phyloP scores from a whole-genome alignment of 305 asterid species.

The Fraxinus platypoda region DNA sequence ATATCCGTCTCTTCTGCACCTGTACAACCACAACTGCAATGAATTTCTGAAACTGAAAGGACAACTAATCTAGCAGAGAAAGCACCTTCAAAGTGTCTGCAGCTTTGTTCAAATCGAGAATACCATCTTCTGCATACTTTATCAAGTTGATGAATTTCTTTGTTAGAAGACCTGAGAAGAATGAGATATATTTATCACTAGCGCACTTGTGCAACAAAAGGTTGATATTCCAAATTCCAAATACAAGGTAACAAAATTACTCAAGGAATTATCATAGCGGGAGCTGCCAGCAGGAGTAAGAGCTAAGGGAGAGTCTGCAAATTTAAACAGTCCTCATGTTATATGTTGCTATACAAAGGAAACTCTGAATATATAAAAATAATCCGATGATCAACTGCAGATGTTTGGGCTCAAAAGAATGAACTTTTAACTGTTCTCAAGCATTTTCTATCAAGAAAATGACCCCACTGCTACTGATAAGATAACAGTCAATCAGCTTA shows the following conservation, averaged over 20 bases:
- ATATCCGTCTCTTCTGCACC: constrained; percentile 98
- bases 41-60: constrained; percentile 12
- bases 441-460: constrained; percentile 14
- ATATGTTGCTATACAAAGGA: constrained; percentile 4
- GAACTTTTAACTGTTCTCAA: not conserved
- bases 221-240: constrained; percentile 15
- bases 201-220: constrained; percentile 6
- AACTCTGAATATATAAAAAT: not conserved
- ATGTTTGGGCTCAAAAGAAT: not conserved
- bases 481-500: constrained; percentile 1
- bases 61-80: constrained; percentile 7
- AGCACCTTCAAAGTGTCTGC: constrained; percentile 93
- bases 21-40: constrained; percentile 34
- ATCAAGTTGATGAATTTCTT: constrained; percentile 72
- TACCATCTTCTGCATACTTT: constrained; percentile 93
- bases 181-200: constrained; percentile 25
- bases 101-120: constrained; percentile 88
- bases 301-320: constrained; percentile 76
- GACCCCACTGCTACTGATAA: not conserved
- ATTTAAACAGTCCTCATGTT: constrained; percentile 3
- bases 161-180: constrained; percentile 79
- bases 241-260: constrained; percentile 40
- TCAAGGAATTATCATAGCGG: constrained; percentile 91
- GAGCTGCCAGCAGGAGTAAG: constrained; percentile 90
- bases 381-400: not conserved